Conservation (phyloP, 805 yeast genomes). For the Henningerozyma blattae region DNA sequence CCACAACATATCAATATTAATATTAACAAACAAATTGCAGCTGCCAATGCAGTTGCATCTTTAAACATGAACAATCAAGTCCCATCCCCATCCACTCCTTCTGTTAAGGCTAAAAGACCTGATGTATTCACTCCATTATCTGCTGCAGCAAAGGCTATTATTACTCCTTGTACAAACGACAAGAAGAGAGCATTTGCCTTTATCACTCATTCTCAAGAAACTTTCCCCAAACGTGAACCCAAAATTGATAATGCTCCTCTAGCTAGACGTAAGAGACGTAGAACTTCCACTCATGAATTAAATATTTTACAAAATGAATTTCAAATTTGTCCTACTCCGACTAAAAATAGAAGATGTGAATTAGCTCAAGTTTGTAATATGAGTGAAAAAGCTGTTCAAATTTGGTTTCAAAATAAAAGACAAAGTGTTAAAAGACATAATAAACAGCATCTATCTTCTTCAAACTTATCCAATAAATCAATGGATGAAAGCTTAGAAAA, state of each 20-base stretch:
- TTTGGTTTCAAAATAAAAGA: slow-evolving; percentile 96
- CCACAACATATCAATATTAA: slow-evolving; percentile 1
- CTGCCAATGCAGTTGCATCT: not conserved
- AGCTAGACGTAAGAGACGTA: slow-evolving; percentile 88
- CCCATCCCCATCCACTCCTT: no score
- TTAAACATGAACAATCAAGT: not conserved
- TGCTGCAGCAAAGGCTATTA: slow-evolving; percentile 19
- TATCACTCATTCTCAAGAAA: slow-evolving; percentile 84
- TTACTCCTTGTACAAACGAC: slow-evolving; percentile 20
- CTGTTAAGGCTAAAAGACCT: slow-evolving; percentile 10
- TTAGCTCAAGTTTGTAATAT: slow-evolving; percentile 75
- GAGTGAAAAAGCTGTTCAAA: slow-evolving; percentile 97
- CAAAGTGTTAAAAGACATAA: slow-evolving; percentile 56
- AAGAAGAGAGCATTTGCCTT: slow-evolving; percentile 55
- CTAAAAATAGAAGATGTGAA: slow-evolving; percentile 57
- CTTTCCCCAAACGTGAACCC: slow-evolving; percentile 76
- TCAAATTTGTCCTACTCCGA: slow-evolving; percentile 66
- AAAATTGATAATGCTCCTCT: slow-evolving; percentile 80
- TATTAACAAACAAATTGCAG: not conserved
- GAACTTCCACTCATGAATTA: slow-evolving; percentile 84
- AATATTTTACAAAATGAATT: slow-evolving; percentile 74
- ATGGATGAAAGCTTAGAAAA: no score
- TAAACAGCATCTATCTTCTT: not conserved
- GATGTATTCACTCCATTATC: slow-evolving; percentile 23
- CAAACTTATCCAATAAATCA: not conserved